A percentile compares a stretch with the other conserved stretches of the same genome.
Conservation (phyloP, 2,329 filamentous ascomycete genomes). For the Colletotrichum musae region DNA sequence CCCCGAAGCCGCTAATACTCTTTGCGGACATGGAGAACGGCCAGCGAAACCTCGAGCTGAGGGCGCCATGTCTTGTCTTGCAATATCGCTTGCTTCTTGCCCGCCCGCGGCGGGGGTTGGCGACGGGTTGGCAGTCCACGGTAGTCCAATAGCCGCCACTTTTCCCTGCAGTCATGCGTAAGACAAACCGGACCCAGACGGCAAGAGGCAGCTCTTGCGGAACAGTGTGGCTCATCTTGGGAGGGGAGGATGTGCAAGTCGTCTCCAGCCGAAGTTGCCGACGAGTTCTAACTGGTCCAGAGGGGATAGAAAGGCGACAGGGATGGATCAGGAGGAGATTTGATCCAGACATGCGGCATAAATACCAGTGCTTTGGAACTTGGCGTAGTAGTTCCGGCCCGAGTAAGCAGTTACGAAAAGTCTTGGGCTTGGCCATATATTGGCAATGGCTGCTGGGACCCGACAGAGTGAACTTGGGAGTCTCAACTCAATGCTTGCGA, state of each 20-base stretch:
- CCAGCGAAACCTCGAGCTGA: not conserved
- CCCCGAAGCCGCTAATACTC: not conserved
- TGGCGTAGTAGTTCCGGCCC: not conserved
- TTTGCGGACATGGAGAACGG: not conserved
- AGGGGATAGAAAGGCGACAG: no score
- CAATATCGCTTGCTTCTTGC: not conserved
- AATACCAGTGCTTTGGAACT: constrained; percentile 4
- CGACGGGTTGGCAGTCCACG: not conserved
- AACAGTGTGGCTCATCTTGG: not conserved
- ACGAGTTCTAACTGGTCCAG: not conserved
- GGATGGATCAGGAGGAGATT: not conserved
- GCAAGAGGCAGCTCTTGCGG: not conserved
- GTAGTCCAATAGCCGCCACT: constrained; percentile 1
- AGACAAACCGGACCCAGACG: constrained; percentile 8
- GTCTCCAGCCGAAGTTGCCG: not conserved
- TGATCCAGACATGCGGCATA: constrained; percentile 7
- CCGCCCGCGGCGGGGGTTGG: not conserved
- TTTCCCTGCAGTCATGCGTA: constrained; percentile 11
- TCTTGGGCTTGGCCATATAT: not conserved
- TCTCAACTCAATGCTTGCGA: no score
- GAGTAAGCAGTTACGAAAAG: not conserved
- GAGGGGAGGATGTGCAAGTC: not conserved
- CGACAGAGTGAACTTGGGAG: no score
- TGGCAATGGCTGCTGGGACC: not conserved
- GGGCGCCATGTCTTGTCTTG: not conserved